Base-by-base conservation (phyloP, 139 green algal genomes). In the Gonium pectorale region DNA sequence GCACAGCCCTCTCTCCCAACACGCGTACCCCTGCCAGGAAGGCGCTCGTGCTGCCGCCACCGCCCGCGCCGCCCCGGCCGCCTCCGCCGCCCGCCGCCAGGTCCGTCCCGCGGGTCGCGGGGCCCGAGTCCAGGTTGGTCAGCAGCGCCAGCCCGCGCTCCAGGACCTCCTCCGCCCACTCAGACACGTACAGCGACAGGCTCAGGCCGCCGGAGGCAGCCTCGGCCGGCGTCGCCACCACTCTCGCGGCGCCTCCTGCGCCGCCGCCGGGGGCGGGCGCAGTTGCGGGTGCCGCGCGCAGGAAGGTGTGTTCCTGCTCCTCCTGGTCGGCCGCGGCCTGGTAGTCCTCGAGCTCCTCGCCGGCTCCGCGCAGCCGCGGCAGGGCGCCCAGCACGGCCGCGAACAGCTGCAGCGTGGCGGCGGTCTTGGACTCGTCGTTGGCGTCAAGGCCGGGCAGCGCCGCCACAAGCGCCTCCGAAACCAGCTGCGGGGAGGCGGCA, bases 381-480 rank as follows among this genome's bases (percentile, higher is more conserved):
- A 86, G 67, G 8, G 41, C 68, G 43, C 67, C 87, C 26, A 98
- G 78, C 22, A 95, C 94, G 26, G 83, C 72, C 79, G 85, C 89
- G 88, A 46, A 85, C 67, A 98, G 93, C 37, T 94, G 87, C 81
- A 99, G 93, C 29, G 92, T 93, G 13, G 95, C 93, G 2, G 92
- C 79, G 3, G 94, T 98, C 89, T 99, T 99, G 74, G 81, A 86
- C 37, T 94, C 88, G 81, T 99, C 96, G 86, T 99, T 99, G 33
- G 96, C 96, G 81, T 99, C 96, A 59, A 99, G 95, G n/a, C 93
- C 96, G 0, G 96, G 95, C 64, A 99, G 90, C n/a, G 93, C 91
- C 3, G 92, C 94, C 86, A 93, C 92, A 86, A 99, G 89, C 1
- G 96, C 95, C 43, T 92, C 90, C 17, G 93, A 93, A 13, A 98